Evolutionary conservation across 768 basidiomycete genomes (phyloP).

Genomic region (Daedaleopsis sinensis): DNA sequence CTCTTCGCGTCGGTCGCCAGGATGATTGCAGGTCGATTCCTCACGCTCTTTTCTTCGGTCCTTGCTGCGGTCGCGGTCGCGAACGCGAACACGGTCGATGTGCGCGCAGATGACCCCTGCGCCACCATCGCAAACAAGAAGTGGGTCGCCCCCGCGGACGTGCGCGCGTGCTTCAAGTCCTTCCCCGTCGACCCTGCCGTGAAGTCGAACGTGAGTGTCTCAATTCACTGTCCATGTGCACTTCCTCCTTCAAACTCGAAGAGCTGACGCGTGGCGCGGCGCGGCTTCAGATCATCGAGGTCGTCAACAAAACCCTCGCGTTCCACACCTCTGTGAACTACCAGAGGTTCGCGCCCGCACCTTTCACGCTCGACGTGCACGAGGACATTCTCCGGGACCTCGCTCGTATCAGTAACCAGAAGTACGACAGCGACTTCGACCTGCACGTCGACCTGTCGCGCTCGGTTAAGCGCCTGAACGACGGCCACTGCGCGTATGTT

Average conservation of each 20-base stretch:
- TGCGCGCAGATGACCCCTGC: slow-evolving; percentile 45
- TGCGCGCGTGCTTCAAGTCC: slow-evolving; percentile 53
- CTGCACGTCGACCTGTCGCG: slow-evolving; percentile 57
- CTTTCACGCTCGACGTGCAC: slow-evolving; percentile 57
- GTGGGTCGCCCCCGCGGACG: slow-evolving; percentile 56
- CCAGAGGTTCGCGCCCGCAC: slow-evolving; percentile 54
- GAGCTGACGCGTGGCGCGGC: neutral
- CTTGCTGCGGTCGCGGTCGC: slow-evolving; percentile 2
- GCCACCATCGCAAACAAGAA: slow-evolving; percentile 53
- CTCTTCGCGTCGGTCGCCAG: neutral
- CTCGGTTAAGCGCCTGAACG: slow-evolving; percentile 56
- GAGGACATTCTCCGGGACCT: slow-evolving; percentile 57
- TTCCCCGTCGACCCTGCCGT: slow-evolving; percentile 49
- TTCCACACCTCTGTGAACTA: slow-evolving; percentile 69
- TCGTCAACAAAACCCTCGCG: slow-evolving; percentile 56
- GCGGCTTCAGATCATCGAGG: slow-evolving; percentile 51
- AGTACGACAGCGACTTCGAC: slow-evolving; percentile 55
- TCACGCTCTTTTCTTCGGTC: slow-evolving; percentile 4
- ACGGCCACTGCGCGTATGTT: slow-evolving; percentile 60
- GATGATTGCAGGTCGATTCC: slow-evolving; percentile 15
- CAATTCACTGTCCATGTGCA: neutral
- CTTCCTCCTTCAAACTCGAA: neutral
- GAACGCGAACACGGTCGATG: slow-evolving; percentile 7
- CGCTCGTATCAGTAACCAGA: slow-evolving; percentile 44
- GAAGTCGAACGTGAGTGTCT: slow-evolving; percentile 50